Conservation (phyloP, 1,139 yeast genomes). For the Debaryomycetaceae sp. region DNA sequence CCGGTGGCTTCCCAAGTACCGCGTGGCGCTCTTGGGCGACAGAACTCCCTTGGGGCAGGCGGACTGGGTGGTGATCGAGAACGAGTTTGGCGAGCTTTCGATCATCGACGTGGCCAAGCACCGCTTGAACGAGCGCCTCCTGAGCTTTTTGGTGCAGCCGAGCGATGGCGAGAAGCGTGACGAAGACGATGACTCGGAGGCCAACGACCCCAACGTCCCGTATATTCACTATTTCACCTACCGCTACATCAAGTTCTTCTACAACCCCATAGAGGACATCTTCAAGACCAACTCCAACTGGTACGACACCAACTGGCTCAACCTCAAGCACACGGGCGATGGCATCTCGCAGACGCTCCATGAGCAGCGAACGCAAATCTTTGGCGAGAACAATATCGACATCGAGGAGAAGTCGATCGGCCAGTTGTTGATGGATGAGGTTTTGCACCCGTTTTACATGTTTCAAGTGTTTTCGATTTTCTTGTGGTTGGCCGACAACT, state of each 20-base stretch:
- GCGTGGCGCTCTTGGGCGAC: constrained; percentile 64
- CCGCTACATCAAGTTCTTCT: constrained; percentile 77
- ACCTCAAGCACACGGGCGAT: constrained; percentile 50
- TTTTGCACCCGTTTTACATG: constrained; percentile 88
- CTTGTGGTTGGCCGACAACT: constrained; percentile 88
- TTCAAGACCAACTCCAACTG: constrained; percentile 82
- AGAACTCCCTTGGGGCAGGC: constrained; percentile 71
- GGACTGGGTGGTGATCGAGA: constrained; percentile 92
- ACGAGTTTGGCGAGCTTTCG: constrained; percentile 83
- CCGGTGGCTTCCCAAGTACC: constrained; percentile 81
- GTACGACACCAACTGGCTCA: constrained; percentile 77
- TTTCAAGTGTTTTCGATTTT: constrained; percentile 90
- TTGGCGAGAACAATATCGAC: constrained; percentile 73
- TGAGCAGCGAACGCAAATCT: constrained; percentile 66
- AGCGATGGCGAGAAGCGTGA: constrained; percentile 15
- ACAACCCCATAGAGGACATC: constrained; percentile 81
- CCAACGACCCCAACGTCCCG: constrained; percentile 65
- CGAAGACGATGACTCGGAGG: constrained; percentile 12
- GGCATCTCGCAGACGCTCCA: constrained; percentile 72
- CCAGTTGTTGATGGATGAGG: constrained; percentile 76
- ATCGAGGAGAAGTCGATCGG: constrained; percentile 67
- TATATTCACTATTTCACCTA: constrained; percentile 67
- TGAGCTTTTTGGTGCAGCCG: constrained; percentile 50
- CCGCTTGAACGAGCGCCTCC: constrained; percentile 67
- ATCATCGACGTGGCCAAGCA: constrained; percentile 51